Percentiles rank a stretch among this genome's conserved stretches.
Evolutionary conservation across 73 alveolate genomes (phyloP).

Genomic region (Tetrahymena malaccensis): DNA sequence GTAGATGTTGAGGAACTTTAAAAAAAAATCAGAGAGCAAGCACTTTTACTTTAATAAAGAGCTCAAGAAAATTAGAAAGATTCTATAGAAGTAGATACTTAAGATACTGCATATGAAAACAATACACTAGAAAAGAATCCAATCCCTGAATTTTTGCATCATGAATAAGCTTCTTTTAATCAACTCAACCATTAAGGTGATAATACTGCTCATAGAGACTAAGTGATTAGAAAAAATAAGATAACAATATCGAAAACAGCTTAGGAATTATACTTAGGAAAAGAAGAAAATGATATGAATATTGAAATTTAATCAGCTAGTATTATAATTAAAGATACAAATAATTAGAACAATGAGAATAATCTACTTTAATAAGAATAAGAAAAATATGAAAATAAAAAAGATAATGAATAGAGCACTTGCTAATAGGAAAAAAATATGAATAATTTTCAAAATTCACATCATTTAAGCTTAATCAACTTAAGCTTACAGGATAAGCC

Average conservation of each 20-base stretch:
- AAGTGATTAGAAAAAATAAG: neutral
- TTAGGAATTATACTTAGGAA: neutral
- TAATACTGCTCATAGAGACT: no score
- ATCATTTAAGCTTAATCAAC: neutral
- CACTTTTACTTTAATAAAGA: neutral
- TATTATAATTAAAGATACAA: neutral
- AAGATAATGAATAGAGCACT: neutral
- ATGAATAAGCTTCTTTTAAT: neutral
- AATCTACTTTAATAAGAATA: neutral
- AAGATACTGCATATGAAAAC: neutral
- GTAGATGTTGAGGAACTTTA: neutral
- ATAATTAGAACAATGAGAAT: neutral
- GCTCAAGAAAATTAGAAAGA: neutral
- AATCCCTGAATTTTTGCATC: neutral
- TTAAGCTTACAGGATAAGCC: neutral
- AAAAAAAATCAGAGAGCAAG: neutral
- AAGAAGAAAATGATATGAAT: neutral
- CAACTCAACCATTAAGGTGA: neutral
- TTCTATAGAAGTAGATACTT: neutral
- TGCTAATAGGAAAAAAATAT: neutral
- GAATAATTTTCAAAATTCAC: neutral
- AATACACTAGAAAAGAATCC: neutral
- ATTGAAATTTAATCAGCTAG: neutral
- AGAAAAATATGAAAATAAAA: neutral
- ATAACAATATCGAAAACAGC: neutral